Base-by-base conservation (phyloP, 2,329 filamentous ascomycete species). In the Incumbomyces lentus region DNA sequence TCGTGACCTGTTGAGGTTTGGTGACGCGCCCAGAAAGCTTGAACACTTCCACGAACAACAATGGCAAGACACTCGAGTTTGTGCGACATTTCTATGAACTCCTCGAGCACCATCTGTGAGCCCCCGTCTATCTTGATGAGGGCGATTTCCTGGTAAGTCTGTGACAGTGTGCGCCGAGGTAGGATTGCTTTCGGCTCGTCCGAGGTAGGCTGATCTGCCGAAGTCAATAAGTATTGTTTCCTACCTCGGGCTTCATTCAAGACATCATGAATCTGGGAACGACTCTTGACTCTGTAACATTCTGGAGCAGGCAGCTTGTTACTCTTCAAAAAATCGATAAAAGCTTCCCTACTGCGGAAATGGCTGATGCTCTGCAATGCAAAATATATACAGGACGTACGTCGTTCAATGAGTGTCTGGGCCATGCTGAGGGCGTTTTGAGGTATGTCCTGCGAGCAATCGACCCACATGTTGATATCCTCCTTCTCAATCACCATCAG, bases 381-480 rank as follows among this genome's bases (percentile, higher is more conserved):
- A 39, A 57, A 49, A 26, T 1, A 86, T 65, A 1, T 71, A 57
- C 82, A 84, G 1, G 54, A 55, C 0, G 78, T 80, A 26, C 71
- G 66, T n/a, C 66, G 63, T 53, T 83, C 76, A 16, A 86, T 64
- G 2, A 70, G 64, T 44, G 81, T 73, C 51, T 78, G 79, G 1
- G 79, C 80, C 19, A 74, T 62, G 0, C 77, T 82, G 59, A 88
- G 82, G 54, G 83, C 76, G 12, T 80, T 62, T 0, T 78, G 78
- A 1, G 74, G 76, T 1, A 74, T 71, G 11, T 82, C 76, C 16
- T 77, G 78, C 0, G 82, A 85, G 57, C 82, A 86, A 17, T 78
- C 79, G 4, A 89, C 75, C 83, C 84, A 89, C 2, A 88, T 62
- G 47, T 86, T 75, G 3, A 84, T 73, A 0, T 71, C 66, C 51